Conservation (phyloP, 768 basidiomycete species). For the Leccinum broughii region DNA sequence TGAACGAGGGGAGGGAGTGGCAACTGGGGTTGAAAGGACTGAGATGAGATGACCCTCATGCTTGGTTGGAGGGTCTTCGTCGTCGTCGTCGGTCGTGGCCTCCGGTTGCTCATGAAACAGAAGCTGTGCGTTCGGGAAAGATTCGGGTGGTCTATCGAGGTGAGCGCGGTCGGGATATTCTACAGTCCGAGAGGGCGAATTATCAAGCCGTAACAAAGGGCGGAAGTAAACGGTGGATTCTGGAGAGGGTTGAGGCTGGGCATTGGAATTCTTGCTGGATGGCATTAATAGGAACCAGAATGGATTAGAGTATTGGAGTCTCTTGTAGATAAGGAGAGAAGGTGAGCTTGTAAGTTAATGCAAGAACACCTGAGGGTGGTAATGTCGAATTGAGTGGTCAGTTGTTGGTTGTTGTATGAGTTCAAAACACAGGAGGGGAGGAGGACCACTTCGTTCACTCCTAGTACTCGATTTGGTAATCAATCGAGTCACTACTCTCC, state of each 20-base stretch:
- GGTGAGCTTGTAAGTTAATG: constrained; percentile 35
- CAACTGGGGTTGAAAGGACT: constrained; percentile 8
- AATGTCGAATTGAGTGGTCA: constrained; percentile 8
- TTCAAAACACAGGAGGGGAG: constrained; percentile 27
- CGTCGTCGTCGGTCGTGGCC: constrained; percentile 21
- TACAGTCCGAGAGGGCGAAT: constrained; percentile 25
- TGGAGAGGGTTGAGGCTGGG: constrained; percentile 18
- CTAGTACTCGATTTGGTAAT: constrained; percentile 14
- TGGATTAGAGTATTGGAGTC: constrained; percentile 20
- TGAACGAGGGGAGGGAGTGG: constrained; percentile 16
- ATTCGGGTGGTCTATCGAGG: constrained; percentile 12
- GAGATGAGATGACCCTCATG: constrained; percentile 30
- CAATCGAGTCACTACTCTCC: constrained; percentile 25
- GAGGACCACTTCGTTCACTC: constrained; percentile 2
- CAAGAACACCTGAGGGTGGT: constrained; percentile 27
- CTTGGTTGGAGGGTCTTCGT: constrained; percentile 26
- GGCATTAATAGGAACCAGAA: constrained; percentile 30
- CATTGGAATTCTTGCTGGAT: constrained; percentile 30
- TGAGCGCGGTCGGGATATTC: constrained; percentile 11
- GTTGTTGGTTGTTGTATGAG: constrained; percentile 20
- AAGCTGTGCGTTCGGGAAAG: constrained; percentile 11
- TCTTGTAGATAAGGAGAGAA: constrained; percentile 22
- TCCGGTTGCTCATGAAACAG: constrained; percentile 10
- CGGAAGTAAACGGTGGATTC: constrained; percentile 25
- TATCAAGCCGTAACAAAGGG: constrained; percentile 35